These are phyloP conservation scores for Penicillium sp. DNA, from an alignment of 2,329 filamentous ascomycete genomes.

Conservation along the genomic window DNA sequence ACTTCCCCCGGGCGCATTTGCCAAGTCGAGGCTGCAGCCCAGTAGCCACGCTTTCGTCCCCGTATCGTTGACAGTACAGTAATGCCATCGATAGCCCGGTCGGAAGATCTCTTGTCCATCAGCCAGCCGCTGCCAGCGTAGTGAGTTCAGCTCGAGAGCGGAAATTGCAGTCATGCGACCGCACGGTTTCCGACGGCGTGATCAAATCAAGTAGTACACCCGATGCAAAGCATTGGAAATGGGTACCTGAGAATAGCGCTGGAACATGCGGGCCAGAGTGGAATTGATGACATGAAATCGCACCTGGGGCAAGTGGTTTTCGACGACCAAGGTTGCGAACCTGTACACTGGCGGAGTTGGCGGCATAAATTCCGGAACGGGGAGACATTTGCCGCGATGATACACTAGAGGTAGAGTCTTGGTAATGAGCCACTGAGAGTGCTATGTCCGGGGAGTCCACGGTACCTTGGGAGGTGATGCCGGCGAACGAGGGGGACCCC, in stretches of 20 bases:
- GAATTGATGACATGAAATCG: slow-evolving; percentile 86
- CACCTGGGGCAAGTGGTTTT: slow-evolving; percentile 65
- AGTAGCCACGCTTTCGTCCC: slow-evolving; percentile 95
- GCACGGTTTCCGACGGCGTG: slow-evolving; percentile 82
- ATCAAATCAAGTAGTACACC: slow-evolving; percentile 90
- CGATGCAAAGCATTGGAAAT: slow-evolving; percentile 93
- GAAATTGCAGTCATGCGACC: slow-evolving; percentile 88
- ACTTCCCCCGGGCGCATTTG: slow-evolving; percentile 61
- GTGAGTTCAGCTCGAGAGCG: slow-evolving; percentile 74
- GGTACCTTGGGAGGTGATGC: slow-evolving; percentile 58
- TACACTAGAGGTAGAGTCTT: slow-evolving; percentile 35
- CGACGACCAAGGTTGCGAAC: slow-evolving; percentile 49
- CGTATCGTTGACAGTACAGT: slow-evolving; percentile 91
- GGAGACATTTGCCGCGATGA: slow-evolving; percentile 33
- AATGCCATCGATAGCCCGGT: slow-evolving; percentile 92
- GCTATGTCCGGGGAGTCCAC: slow-evolving; percentile 39
- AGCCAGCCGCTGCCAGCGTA: slow-evolving; percentile 92
- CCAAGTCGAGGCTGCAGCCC: slow-evolving; percentile 75
- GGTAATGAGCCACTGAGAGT: slow-evolving; percentile 35
- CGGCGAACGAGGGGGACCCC: slow-evolving; percentile 72
- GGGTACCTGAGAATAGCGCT: slow-evolving; percentile 81
- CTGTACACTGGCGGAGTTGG: slow-evolving; percentile 61
- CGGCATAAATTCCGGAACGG: slow-evolving; percentile 58
- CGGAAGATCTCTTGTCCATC: slow-evolving; percentile 93
- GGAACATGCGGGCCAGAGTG: slow-evolving; percentile 80